Percentiles rank a stretch among this genome's conserved stretches.
These are phyloP conservation scores for Urtica urens DNA, from an alignment of 306 rosid genomes.

Conservation along the genomic window DNA sequence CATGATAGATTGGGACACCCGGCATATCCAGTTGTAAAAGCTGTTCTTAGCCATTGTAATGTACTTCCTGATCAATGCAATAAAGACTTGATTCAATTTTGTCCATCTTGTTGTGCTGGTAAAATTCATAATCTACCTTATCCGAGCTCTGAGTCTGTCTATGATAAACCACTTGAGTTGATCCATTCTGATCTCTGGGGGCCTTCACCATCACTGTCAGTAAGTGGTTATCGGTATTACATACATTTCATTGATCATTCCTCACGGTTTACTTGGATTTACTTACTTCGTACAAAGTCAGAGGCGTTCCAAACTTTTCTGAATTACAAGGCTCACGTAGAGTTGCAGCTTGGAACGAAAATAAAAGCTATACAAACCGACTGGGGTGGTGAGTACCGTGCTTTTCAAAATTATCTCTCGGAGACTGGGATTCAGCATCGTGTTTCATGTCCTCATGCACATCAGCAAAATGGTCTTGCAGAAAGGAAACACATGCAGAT, in stretches of 20 bases:
- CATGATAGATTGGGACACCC: neutral
- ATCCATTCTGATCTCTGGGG: constrained; percentile 1
- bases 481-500: neutral
- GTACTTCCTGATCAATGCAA: neutral
- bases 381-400: neutral
- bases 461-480: neutral
- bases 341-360: neutral
- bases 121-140: neutral
- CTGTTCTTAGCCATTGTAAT: neutral
- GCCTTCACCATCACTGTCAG: neutral
- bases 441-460: neutral
- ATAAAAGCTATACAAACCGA: neutral
- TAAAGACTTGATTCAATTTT: neutral
- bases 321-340: neutral
- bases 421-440: neutral
- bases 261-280: neutral
- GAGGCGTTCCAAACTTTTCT: neutral
- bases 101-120: neutral
- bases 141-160: neutral
- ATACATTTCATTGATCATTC: neutral
- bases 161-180: neutral
- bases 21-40: neutral
- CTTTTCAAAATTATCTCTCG: neutral
- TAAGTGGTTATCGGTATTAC: neutral
- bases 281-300: neutral